Percentiles rank a stretch among this genome's conserved stretches.
phyloP scores from a whole-genome alignment of 2,329 filamentous ascomycete species.

The Fusarium dimerum region DNA sequence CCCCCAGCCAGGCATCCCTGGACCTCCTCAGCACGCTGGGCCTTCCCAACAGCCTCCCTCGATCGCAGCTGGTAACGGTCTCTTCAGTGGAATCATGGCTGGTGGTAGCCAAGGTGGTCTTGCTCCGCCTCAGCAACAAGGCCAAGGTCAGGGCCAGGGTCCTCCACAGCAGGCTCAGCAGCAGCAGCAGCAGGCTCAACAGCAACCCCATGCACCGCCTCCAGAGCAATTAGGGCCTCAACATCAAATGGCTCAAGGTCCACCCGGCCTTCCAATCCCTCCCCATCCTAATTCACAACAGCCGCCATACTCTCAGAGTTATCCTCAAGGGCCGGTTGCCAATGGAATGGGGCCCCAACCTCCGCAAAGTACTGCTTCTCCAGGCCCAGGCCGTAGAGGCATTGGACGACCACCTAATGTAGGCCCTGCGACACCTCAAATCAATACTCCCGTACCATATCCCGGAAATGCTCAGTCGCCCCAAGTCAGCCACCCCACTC shows the following conservation, averaged over 20 bases:
- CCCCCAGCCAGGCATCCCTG: conserved; percentile 60
- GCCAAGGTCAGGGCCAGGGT: conserved; percentile 53
- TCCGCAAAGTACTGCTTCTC: conserved; percentile 82
- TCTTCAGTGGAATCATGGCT: conserved; percentile 96
- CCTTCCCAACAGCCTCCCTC: conserved; percentile 85
- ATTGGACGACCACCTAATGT: conserved; percentile 64
- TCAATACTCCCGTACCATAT: conserved; percentile 85
- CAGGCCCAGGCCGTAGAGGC: conserved; percentile 76
- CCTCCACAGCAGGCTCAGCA: conserved; percentile 54
- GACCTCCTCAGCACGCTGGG: conserved; percentile 72
- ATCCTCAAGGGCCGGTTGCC: conserved; percentile 58
- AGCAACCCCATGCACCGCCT: conserved; percentile 60
- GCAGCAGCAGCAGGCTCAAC: conserved; percentile 42
- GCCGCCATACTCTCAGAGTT: conserved; percentile 72
- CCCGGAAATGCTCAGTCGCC: conserved; percentile 81
- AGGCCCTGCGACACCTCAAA: conserved; percentile 85
- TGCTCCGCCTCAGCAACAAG: conserved; percentile 71
- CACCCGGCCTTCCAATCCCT: conserved; percentile 62
- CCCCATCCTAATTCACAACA: conserved; percentile 65
- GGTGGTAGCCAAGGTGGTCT: conserved; percentile 82
- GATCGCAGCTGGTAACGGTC: conserved; percentile 85
- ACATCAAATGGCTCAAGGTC: conserved; percentile 70
- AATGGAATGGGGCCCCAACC: conserved; percentile 80
- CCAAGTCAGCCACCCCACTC: conserved; percentile 82
- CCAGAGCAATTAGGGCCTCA: conserved; percentile 58